Evolutionary conservation across 805 yeast species (phyloP).

Genomic region (Candida insectorum): DNA sequence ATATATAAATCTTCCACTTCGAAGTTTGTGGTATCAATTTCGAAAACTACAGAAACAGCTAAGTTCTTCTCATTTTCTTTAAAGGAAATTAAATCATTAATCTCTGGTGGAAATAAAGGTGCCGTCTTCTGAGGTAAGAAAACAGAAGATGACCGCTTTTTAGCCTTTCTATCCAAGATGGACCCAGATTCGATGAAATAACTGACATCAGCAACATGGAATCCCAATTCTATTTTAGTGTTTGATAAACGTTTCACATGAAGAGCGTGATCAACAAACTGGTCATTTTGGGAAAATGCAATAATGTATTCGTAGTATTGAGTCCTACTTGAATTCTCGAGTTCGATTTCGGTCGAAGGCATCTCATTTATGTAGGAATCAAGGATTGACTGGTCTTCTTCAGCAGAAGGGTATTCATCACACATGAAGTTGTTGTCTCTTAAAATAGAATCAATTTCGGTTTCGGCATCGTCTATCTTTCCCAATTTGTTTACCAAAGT

Average conservation of each 20-base stretch:
- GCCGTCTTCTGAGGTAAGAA: slow-evolving; percentile 75
- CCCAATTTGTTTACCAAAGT: slow-evolving; percentile 87
- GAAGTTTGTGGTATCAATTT: slow-evolving; percentile 66
- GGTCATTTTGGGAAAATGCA: slow-evolving; percentile 58
- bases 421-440: slow-evolving; percentile 82
- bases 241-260: slow-evolving; percentile 66
- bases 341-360: slow-evolving; percentile 37
- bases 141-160: slow-evolving; percentile 86
- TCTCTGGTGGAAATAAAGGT: slow-evolving; percentile 63
- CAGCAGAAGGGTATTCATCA: slow-evolving; percentile 67
- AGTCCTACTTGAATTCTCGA: slow-evolving; percentile 40
- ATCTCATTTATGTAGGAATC: slow-evolving; percentile 28
- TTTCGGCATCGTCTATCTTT: slow-evolving; percentile 65
- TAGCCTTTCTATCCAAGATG: slow-evolving; percentile 79
- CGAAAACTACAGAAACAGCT: slow-evolving; percentile 75
- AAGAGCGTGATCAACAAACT: slow-evolving; percentile 70
- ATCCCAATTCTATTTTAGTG: slow-evolving; percentile 72
- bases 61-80: slow-evolving; percentile 57
- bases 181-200: slow-evolving; percentile 71
- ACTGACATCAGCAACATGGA: slow-evolving; percentile 81
- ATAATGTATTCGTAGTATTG: slow-evolving; percentile 62
- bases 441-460: slow-evolving; percentile 84
- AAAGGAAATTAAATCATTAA: slow-evolving; percentile 61
- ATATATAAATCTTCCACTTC: slow-evolving; percentile 76
- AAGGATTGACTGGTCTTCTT: slow-evolving; percentile 10